Evolutionary conservation across 495 filamentous ascomycete genomes (phyloP).

Genomic region (Penicillium pulvis): DNA sequence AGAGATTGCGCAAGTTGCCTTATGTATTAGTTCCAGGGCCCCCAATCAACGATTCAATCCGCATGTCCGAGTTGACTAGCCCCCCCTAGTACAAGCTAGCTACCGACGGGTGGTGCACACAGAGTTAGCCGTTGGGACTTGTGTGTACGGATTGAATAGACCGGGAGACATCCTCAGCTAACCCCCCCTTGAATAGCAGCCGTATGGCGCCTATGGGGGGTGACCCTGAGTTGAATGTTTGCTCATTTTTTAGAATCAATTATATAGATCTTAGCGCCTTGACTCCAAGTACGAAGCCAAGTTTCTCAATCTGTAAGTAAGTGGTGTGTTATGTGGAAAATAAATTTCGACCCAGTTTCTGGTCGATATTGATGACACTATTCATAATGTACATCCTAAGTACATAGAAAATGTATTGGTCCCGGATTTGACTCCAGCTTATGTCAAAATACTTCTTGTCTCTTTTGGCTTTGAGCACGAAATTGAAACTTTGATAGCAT

Average conservation of each 20-base stretch:
- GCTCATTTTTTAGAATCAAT: no score
- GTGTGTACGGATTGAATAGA: neutral
- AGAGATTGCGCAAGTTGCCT: no score
- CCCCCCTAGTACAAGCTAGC: no score
- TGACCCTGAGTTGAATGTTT: no score
- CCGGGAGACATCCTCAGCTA: neutral
- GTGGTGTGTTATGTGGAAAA: neutral
- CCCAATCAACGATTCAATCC: neutral
- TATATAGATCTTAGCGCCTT: no score
- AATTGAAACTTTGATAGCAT: no score
- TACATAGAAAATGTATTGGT: neutral
- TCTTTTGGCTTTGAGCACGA: no score
- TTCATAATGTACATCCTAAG: neutral
- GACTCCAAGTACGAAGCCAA: no score
- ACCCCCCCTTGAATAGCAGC: no score
- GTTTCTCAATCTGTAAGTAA: neutral
- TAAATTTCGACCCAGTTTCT: no score
- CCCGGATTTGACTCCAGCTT: neutral
- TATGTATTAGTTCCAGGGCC: neutral
- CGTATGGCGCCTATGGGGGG: no score
- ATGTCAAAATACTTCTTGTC: neutral
- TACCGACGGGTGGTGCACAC: no score
- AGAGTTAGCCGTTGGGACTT: neutral
- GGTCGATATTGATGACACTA: neutral
- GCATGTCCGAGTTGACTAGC: neutral